Conservation (phyloP, 768 basidiomycete genomes). For the Termitomyces sp. region DNA sequence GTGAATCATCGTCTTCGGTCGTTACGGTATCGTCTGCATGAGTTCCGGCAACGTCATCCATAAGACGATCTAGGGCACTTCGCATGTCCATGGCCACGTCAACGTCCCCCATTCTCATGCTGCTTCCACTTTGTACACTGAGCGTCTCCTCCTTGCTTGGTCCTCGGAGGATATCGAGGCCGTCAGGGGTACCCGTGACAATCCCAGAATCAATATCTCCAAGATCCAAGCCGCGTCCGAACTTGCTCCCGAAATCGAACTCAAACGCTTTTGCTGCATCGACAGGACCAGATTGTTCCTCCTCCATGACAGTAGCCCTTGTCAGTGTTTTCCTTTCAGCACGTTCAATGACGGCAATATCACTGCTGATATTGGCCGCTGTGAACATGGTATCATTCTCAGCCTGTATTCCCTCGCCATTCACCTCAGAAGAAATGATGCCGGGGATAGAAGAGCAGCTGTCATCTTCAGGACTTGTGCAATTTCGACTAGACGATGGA, state of each 20-base stretch:
- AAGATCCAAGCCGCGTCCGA: slow-evolving; percentile 34
- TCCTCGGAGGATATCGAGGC: neutral
- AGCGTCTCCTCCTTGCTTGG: slow-evolving; percentile 7
- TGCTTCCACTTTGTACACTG: slow-evolving; percentile 22
- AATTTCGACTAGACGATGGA: slow-evolving; percentile 18
- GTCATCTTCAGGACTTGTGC: slow-evolving; percentile 16
- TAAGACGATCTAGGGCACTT: slow-evolving; percentile 65
- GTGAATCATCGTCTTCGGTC: slow-evolving; percentile 37
- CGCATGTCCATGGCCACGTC: slow-evolving; percentile 67
- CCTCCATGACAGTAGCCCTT: slow-evolving; percentile 12
- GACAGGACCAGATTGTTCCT: slow-evolving; percentile 27
- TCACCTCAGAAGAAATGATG: neutral
- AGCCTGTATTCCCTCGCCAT: slow-evolving; percentile 7
- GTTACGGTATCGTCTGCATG: slow-evolving; percentile 36
- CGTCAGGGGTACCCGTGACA: neutral
- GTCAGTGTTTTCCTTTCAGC: slow-evolving; percentile 36
- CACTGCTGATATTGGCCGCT: slow-evolving; percentile 39
- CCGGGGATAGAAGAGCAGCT: slow-evolving; percentile 5
- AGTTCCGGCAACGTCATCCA: slow-evolving; percentile 59
- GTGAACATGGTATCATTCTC: slow-evolving; percentile 34
- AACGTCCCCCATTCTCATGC: slow-evolving; percentile 37
- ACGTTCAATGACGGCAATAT: slow-evolving; percentile 43
- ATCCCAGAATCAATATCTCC: slow-evolving; percentile 7
- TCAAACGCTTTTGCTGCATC: slow-evolving; percentile 21
- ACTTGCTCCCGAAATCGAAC: slow-evolving; percentile 45